Evolutionary conservation across 345 rosid genomes (phyloP).

Genomic region (Citrus cavaleriei): DNA sequence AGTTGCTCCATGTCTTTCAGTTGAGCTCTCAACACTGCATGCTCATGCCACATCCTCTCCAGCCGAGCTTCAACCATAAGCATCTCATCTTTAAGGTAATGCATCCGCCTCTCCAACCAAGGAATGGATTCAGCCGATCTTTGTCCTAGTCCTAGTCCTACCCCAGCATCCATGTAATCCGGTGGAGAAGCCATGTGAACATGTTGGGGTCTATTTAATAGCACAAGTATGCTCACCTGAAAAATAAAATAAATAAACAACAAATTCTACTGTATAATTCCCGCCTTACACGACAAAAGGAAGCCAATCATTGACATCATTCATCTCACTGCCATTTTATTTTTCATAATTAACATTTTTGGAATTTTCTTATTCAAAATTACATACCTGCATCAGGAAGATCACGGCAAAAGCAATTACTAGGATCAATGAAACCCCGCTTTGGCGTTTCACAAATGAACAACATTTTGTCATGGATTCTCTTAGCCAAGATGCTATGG

Average conservation of each 20-base stretch:
- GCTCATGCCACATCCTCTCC: slow-evolving; percentile 68
- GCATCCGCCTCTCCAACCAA: slow-evolving; percentile 74
- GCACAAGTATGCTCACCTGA: slow-evolving; percentile 76
- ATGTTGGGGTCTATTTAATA: slow-evolving; percentile 59
- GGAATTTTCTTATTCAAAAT: neutral
- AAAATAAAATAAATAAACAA: neutral
- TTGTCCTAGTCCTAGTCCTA: slow-evolving; percentile 12
- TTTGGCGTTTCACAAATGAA: slow-evolving; percentile 46
- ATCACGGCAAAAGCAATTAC: slow-evolving; percentile 63
- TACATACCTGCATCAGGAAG: slow-evolving; percentile 84
- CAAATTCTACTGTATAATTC: neutral
- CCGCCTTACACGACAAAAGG: neutral
- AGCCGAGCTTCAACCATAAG: slow-evolving; percentile 67
- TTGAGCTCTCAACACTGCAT: slow-evolving; percentile 49
- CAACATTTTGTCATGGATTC: slow-evolving; percentile 35
- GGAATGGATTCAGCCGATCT: slow-evolving; percentile 42
- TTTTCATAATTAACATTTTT: neutral
- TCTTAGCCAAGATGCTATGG: slow-evolving; percentile 22
- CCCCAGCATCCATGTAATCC: slow-evolving; percentile 28
- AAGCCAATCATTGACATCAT: neutral
- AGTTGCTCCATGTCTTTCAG: slow-evolving; percentile 43
- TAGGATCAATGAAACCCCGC: slow-evolving; percentile 51
- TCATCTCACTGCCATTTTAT: neutral
- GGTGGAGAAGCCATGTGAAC: slow-evolving; percentile 36
- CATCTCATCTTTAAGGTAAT: slow-evolving; percentile 75